phyloP scores from a whole-genome alignment of 768 basidiomycete species.

The Mycena crocata region DNA sequence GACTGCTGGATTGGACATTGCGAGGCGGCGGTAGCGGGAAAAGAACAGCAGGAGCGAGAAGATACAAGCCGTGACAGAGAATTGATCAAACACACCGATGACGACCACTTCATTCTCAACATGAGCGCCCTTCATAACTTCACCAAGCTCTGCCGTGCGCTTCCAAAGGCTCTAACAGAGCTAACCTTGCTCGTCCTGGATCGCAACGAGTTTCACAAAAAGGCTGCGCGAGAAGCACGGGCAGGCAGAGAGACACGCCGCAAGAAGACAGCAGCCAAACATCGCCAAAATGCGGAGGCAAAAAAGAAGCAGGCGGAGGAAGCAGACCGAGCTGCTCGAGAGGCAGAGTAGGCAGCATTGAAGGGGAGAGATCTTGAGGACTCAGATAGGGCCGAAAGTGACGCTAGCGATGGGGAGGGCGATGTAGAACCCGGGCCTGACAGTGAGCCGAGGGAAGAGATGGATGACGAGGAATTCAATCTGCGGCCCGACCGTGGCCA shows the following conservation, averaged over 20 bases:
- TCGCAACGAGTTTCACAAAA: slow-evolving; percentile 1
- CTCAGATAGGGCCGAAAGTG: not conserved
- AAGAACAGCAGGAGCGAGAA: slow-evolving; percentile 24
- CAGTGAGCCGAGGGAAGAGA: too few species aligned
- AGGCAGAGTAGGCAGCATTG: not conserved
- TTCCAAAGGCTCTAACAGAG: slow-evolving; percentile 4
- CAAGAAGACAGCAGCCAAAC: slow-evolving; percentile 9
- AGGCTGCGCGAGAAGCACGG: not conserved
- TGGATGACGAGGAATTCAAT: too few species aligned
- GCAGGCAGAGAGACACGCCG: not conserved
- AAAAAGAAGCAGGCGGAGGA: slow-evolving; percentile 11
- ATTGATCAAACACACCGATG: slow-evolving; percentile 25
- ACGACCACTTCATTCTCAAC: slow-evolving; percentile 34
- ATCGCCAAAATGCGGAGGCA: slow-evolving; percentile 6
- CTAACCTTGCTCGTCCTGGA: slow-evolving; percentile 1
- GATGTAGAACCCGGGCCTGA: too few species aligned
- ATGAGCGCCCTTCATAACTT: slow-evolving; percentile 25
- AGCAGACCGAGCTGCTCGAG: slow-evolving; percentile 5
- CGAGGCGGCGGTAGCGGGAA: not conserved
- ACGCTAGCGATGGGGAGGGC: not conserved
- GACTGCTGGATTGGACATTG: slow-evolving; percentile 32
- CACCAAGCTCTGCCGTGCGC: not conserved
- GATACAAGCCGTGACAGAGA: not conserved
- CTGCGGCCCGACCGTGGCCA: too few species aligned
- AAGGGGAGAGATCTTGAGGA: not conserved